Base-by-base conservation (phyloP, 2,329 filamentous ascomycete genomes). In the Penicillium sp. region DNA sequence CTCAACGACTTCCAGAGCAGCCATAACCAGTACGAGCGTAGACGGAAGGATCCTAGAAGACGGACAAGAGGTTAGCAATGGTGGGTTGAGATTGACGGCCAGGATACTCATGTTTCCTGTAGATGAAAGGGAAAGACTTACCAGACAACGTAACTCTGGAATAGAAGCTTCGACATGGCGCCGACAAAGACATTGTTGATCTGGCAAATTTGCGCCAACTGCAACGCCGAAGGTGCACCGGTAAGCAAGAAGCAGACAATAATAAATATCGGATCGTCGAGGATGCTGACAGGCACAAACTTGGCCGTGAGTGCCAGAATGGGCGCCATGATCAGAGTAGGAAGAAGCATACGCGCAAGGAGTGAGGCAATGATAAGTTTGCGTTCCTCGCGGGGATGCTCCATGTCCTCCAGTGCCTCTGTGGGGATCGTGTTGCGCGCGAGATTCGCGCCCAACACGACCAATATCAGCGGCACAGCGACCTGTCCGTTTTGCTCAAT, bases 141-240 rank as follows among this genome's bases (percentile, higher is more conserved):
- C 89, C 90, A 95, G 56, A 96, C 85, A 52, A 99, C 89, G 66
- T 95, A 95, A 73, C 92, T 96, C 76, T 96, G 92, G 76, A 97
- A 95, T 42, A 97, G 74, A 49, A 99, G 80, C 68, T 83, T 88
- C 54, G 88, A 88, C 91, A 99, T 97, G 41, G 93, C 89, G 14
- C 86, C 83, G 77, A 97, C 92, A 70, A 89, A 99, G 9, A 99
- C 93, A 55, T 87, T 87, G 72, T 99, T 99, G 74, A 97, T 88
- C 78, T 97, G 93, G 74, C 93, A 99, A 53, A 99, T 99, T 74
- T 99, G 93, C 6, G 93, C 92, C 64, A 99, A 76, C 73, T 99
- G 93, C 56, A 99, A 77, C 22, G 93, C 93, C 55, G 87, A 95
- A 5, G 93, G 93, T 3, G 93, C 93, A 30, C 93, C 93, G 0